Evolutionary conservation across 805 yeast genomes (phyloP).

Genomic region (Suhomyces faveliae): DNA sequence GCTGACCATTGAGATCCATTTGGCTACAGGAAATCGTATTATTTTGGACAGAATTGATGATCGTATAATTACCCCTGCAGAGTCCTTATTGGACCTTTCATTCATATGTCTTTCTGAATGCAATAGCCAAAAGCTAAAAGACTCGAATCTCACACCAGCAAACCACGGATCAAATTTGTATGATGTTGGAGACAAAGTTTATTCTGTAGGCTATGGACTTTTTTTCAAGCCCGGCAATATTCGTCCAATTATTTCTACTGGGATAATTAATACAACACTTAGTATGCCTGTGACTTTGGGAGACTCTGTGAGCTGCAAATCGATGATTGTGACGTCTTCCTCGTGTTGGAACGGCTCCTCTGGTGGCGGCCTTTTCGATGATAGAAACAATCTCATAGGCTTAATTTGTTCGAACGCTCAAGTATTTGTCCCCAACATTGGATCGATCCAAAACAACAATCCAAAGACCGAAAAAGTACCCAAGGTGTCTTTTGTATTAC

Average conservation of each 20-base stretch:
- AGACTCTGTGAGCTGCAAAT: neutral
- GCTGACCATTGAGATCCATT: conserved; percentile 7
- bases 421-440: conserved; percentile 22
- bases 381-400: conserved; percentile 32
- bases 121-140: neutral
- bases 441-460: conserved; percentile 1
- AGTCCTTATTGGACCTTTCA: conserved; percentile 34
- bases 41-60: conserved; percentile 12
- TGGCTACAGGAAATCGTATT: neutral
- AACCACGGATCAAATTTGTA: neutral
- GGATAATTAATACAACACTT: conserved; percentile 22
- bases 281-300: conserved; percentile 8
- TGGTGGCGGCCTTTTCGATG: conserved; percentile 43
- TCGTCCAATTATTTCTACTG: conserved; percentile 34
- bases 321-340: conserved; percentile 37
- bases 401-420: conserved; percentile 47
- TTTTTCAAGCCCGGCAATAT: conserved; percentile 21
- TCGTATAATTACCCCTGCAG: conserved; percentile 28
- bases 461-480: conserved; percentile 29
- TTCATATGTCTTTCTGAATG: conserved; percentile 28
- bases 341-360: conserved; percentile 54
- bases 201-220: conserved; percentile 42
- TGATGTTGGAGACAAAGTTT: conserved; percentile 22
- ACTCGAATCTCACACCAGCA: neutral
- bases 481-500: conserved; percentile 31